Base-by-base conservation (phyloP, 306 rosid genomes). In the Dalbergia oliveri region DNA sequence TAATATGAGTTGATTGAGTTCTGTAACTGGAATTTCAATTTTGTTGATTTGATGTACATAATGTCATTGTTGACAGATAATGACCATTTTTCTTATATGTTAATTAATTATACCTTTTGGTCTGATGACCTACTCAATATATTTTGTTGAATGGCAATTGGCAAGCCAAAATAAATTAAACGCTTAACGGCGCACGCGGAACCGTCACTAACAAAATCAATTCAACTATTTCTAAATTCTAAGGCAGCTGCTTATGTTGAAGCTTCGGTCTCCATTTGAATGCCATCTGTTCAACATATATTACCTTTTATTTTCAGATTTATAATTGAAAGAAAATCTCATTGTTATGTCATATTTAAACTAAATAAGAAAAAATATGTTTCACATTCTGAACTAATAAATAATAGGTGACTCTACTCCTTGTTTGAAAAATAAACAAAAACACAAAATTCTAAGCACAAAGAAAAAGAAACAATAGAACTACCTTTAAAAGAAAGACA, bases 1-100 rank as follows among this genome's bases (percentile, higher is more conserved):
- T 78, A 26, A 74, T 51, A 79, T 76, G 18, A 53, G n/a, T n/a
- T n/a, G n/a, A n/a, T n/a, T n/a, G n/a, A n/a, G 58, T 84, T 82
- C 67, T 69, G 41, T 51, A 65, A 39, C 50, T 57, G 74, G 79
- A 35, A 77, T 84, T 84, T 74, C 79, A 79, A 59, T 86, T 73
- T 83, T 77, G 68, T 82, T 80, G 13, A 54, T 66, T 77, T 71
- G 59, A 19, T n/a, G 76, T 69, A 71, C 56, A 31, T 58, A 21
- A 23, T 16, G 57, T 47, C 61, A 53, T 73, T 80, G 18, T 64
- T 54, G 21, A n/a, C 23, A 72, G 75, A 79, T 53, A 33, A 16
- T 64, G 60, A 15, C 66, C 69, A 57, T 61, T 63, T 23, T 8
- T 67, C 67, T 45, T 3, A 11, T 31, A 45, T 34, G 41, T 37